Evolutionary conservation across 768 basidiomycete species (phyloP).

Genomic region (Chalciporus piperatus): DNA sequence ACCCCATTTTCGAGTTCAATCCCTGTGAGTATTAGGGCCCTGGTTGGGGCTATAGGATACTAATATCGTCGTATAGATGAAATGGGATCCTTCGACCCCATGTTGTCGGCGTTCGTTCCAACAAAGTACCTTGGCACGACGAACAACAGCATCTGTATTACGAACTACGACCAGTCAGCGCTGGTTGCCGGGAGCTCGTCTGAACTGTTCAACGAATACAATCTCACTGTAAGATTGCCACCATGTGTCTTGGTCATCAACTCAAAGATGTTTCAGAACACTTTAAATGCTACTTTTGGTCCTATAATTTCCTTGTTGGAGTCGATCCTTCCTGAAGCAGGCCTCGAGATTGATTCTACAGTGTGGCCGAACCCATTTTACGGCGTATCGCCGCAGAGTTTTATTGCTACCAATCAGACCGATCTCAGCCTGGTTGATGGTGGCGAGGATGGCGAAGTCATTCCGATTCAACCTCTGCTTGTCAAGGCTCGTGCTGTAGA

Average conservation of each 20-base stretch:
- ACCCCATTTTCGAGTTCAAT: slow-evolving; percentile 37
- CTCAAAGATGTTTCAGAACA: slow-evolving; percentile 6
- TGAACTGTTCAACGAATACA: slow-evolving; percentile 31
- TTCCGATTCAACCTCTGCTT: slow-evolving; percentile 51
- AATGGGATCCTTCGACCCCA: slow-evolving; percentile 42
- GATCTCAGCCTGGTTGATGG: slow-evolving; percentile 39
- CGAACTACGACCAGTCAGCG: slow-evolving; percentile 35
- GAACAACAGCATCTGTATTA: slow-evolving; percentile 31
- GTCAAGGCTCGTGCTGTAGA: slow-evolving; percentile 46
- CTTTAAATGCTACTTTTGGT: slow-evolving; percentile 10
- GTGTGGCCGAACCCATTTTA: slow-evolving; percentile 38
- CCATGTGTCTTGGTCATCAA: neutral
- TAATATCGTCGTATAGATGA: slow-evolving; percentile 28
- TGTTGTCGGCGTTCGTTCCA: slow-evolving; percentile 44
- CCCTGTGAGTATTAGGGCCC: slow-evolving; percentile 21
- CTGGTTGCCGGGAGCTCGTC: slow-evolving; percentile 42
- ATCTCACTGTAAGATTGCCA: slow-evolving; percentile 24
- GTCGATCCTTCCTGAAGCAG: slow-evolving; percentile 23
- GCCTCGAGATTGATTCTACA: slow-evolving; percentile 29
- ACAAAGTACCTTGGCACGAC: slow-evolving; percentile 44
- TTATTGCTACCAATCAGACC: slow-evolving; percentile 32
- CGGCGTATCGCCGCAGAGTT: slow-evolving; percentile 33
- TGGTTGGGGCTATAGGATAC: neutral
- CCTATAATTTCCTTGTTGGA: slow-evolving; percentile 15
- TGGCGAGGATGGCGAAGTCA: slow-evolving; percentile 41